Percentiles rank a stretch among this genome's conserved stretches.
Evolutionary conservation across 169 alveolate genomes (phyloP).

Genomic region (Eimeria nieschulzi): DNA sequence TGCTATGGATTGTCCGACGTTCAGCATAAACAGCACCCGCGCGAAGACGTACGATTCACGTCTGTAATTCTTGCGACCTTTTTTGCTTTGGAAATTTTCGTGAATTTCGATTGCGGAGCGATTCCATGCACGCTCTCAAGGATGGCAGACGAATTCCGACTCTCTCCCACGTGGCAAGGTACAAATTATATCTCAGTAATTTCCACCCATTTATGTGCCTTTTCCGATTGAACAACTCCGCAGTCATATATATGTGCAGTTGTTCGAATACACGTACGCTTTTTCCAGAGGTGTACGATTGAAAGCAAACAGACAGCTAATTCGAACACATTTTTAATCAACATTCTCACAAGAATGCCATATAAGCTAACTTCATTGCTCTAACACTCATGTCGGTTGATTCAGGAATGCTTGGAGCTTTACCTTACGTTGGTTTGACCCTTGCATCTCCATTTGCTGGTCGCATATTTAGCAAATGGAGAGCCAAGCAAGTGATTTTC

Average conservation of each 20-base stretch:
- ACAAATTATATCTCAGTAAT: not conserved
- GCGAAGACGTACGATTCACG: slow-evolving; percentile 57
- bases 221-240: no score
- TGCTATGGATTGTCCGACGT: no score
- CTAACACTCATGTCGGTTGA: not conserved
- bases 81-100: slow-evolving; percentile 60
- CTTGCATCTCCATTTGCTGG: slow-evolving; percentile 62
- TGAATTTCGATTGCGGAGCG: slow-evolving; percentile 74
- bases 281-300: no score
- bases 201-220: no score
- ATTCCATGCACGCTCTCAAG: slow-evolving; percentile 66
- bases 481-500: slow-evolving; percentile 33
- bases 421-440: slow-evolving; percentile 71
- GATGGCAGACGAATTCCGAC: slow-evolving; percentile 62
- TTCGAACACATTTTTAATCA: no score
- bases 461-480: slow-evolving; percentile 37
- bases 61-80: slow-evolving; percentile 22
- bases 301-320: no score
- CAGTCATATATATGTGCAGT: no score
- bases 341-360: no score
- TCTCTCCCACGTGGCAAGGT: slow-evolving; percentile 75
- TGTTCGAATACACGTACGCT: no score
- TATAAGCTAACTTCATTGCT: no score
- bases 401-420: slow-evolving; percentile 71
- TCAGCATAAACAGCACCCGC: slow-evolving; percentile 49